phyloP scores from a whole-genome alignment of 2,329 filamentous ascomycete genomes.

The Bipolaris cookei region DNA sequence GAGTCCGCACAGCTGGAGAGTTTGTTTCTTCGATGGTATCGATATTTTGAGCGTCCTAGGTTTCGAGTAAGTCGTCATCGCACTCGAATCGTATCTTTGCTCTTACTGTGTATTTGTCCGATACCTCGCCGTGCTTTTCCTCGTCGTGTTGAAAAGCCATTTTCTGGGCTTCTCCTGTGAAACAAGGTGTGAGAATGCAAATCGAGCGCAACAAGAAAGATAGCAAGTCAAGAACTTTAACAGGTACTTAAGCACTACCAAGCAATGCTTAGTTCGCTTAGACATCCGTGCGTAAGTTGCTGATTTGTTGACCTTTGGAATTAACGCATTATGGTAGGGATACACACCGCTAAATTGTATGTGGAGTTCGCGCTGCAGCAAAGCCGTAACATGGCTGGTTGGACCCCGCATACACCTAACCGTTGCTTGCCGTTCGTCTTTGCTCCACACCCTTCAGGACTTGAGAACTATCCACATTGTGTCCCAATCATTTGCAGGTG shows the following conservation, averaged over 20 bases:
- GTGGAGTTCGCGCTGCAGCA: background rate
- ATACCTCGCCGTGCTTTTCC: background rate
- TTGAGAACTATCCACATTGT: too few species aligned
- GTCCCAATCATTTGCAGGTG: too few species aligned
- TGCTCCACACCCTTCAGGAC: background rate
- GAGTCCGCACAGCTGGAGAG: background rate
- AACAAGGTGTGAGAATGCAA: background rate
- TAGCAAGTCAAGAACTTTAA: background rate
- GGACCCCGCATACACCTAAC: background rate
- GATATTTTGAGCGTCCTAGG: background rate
- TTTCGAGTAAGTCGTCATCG: background rate
- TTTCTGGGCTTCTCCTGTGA: background rate
- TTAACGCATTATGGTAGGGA: constrained; percentile 1
- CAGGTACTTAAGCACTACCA: constrained; percentile 5
- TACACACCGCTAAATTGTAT: background rate
- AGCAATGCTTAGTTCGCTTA: constrained; percentile 9
- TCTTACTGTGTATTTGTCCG: constrained; percentile 1
- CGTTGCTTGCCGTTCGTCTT: background rate
- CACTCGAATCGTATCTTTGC: background rate
- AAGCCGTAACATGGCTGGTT: background rate
- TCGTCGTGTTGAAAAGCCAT: background rate
- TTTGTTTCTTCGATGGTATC: background rate
- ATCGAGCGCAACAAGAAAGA: background rate
- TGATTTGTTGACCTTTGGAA: background rate
- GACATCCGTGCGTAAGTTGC: background rate